Conservation (phyloP, 805 yeast genomes). For the Blastobotrys attinorum region DNA sequence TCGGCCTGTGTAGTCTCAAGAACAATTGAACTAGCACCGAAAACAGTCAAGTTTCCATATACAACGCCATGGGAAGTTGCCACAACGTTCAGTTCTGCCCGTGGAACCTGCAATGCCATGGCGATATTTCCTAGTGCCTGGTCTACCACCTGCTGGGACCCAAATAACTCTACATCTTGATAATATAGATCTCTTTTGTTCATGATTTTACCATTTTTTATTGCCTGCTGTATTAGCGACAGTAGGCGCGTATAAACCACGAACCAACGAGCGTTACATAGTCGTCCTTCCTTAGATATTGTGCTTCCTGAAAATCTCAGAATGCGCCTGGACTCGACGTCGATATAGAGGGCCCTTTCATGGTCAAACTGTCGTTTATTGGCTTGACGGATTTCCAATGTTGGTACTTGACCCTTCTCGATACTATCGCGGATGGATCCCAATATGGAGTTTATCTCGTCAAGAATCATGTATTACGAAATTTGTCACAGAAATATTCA, state of each 20-base stretch:
- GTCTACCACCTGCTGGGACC: conserved; percentile 37
- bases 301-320: background rate
- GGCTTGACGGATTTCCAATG: background rate
- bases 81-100: conserved; percentile 36
- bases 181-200: conserved; percentile 55
- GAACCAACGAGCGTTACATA: background rate
- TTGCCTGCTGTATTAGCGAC: conserved; percentile 6
- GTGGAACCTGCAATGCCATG: conserved; percentile 31
- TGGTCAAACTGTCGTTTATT: too few relatives aligned
- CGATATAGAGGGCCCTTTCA: too few relatives aligned
- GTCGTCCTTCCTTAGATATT: background rate
- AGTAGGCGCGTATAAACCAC: background rate
- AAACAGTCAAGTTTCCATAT: conserved; percentile 31
- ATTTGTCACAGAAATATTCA: too few relatives aligned
- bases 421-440: too few relatives aligned
- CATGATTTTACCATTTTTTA: conserved; percentile 12
- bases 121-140: conserved; percentile 34
- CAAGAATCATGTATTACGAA: too few relatives aligned
- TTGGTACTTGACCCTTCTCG: too few relatives aligned
- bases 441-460: too few relatives aligned
- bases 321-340: background rate
- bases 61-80: conserved; percentile 54
- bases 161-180: conserved; percentile 45
- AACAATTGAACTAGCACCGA: conserved; percentile 4
- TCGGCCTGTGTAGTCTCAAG: conserved; percentile 1